These are phyloP conservation scores for Graphium sp. DNA, from an alignment of 2,329 filamentous ascomycete genomes.

Conservation along the genomic window DNA sequence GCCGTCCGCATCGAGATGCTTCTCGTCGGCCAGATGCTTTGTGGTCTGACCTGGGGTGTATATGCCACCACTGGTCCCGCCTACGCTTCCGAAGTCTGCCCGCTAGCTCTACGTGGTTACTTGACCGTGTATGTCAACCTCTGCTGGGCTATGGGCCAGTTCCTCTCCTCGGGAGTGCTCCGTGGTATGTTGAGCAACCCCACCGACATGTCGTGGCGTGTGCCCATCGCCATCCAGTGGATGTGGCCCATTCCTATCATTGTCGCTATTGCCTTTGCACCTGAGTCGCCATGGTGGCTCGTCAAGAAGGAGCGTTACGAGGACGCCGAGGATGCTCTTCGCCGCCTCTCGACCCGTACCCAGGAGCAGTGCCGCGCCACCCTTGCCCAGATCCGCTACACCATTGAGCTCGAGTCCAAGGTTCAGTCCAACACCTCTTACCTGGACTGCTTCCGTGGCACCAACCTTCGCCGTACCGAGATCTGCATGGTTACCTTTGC, in stretches of 20 bases:
- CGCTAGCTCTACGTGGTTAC: conserved; percentile 21
- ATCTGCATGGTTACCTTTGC: conserved; percentile 21
- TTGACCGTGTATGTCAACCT: conserved; percentile 26
- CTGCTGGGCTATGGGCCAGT: conserved; percentile 23
- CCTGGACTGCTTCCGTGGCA: conserved; percentile 27
- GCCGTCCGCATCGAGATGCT: conserved; percentile 17
- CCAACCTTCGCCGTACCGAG: conserved; percentile 26
- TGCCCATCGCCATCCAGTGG: conserved; percentile 24
- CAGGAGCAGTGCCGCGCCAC: conserved; percentile 1
- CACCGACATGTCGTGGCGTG: conserved; percentile 18
- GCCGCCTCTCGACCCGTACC: conserved; percentile 11
- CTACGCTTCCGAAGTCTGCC: conserved; percentile 25
- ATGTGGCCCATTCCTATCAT: conserved; percentile 16
- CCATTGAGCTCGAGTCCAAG: conserved; percentile 25
- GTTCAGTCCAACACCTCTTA: conserved; percentile 20
- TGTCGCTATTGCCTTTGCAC: conserved; percentile 14
- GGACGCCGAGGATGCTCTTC: conserved; percentile 13
- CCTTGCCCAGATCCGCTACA: conserved; percentile 11
- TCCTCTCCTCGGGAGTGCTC: conserved; percentile 22
- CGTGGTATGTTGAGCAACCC: conserved; percentile 17
- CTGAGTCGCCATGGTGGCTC: conserved; percentile 20
- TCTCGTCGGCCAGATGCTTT: conserved; percentile 27
- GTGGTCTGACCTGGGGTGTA: conserved; percentile 25
- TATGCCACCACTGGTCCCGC: conserved; percentile 24
- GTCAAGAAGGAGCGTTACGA: conserved; percentile 15